Conservation (phyloP, 176 grass and related monocot genomes). For the Neostapfia colusana region DNA sequence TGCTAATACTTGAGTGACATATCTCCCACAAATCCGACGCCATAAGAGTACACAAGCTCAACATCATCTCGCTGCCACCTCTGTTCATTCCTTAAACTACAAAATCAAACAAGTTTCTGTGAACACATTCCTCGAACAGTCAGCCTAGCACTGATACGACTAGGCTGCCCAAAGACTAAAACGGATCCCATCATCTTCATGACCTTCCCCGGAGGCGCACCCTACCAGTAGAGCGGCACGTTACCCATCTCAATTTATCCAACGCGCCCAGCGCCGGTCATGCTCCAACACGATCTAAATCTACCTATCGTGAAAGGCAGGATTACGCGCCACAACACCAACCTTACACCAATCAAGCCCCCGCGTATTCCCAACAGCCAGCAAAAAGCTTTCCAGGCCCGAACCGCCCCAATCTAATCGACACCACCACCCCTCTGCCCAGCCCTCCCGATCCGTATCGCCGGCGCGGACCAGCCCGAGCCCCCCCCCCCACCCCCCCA, state of each 20-base stretch:
- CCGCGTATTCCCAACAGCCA: conserved; percentile 29
- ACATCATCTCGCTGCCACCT: not conserved
- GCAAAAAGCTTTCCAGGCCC: conserved; percentile 4
- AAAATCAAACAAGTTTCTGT: not conserved
- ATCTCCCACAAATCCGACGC: not conserved
- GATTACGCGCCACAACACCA: not conserved
- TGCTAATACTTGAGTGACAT: not conserved
- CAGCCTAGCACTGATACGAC: not conserved
- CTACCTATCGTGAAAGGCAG: not conserved
- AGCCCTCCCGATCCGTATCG: conserved; percentile 19
- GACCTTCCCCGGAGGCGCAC: not conserved
- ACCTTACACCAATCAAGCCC: not conserved
- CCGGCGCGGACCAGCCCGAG: not conserved
- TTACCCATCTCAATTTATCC: conserved; percentile 17
- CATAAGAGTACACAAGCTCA: not conserved
- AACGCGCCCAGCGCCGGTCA: not conserved
- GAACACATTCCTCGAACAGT: conserved; percentile 23
- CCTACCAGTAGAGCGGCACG: conserved; percentile 1
- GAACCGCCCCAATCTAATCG: conserved; percentile 27
- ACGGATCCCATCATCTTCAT: not conserved
- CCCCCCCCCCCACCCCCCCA: no score
- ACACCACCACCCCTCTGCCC: not conserved
- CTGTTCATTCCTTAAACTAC: conserved; percentile 15
- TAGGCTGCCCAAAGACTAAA: not conserved
- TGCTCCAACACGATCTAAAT: not conserved